These are phyloP conservation scores for Microdochium nivale DNA, from an alignment of 2,329 filamentous ascomycete species.

Conservation along the genomic window DNA sequence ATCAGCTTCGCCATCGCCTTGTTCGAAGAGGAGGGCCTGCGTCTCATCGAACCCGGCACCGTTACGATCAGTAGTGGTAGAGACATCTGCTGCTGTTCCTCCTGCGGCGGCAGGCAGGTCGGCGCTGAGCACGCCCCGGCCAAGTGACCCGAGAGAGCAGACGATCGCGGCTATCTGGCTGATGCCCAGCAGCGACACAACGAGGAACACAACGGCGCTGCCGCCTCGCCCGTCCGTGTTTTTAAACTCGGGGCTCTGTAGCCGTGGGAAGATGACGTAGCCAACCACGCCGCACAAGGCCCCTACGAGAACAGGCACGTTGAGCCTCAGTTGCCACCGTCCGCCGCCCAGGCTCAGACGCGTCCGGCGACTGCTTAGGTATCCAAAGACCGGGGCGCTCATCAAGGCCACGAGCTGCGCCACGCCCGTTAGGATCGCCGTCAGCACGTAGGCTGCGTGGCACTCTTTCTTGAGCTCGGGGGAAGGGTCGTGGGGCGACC, in stretches of 20 bases:
- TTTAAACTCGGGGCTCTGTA: slow-evolving; percentile 67
- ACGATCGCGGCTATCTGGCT: slow-evolving; percentile 96
- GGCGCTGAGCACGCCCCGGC: slow-evolving; percentile 62
- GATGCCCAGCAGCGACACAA: slow-evolving; percentile 75
- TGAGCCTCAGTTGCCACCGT: slow-evolving; percentile 55
- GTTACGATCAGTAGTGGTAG: background rate
- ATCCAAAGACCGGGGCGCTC: slow-evolving; percentile 81
- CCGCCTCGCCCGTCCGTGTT: slow-evolving; percentile 58
- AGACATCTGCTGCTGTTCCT: slow-evolving; percentile 7
- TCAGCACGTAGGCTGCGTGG: slow-evolving; percentile 76
- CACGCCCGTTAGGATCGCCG: slow-evolving; percentile 78
- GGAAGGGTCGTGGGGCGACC: slow-evolving; percentile 52
- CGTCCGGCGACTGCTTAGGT: slow-evolving; percentile 42
- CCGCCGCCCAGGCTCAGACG: background rate
- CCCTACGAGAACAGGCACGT: slow-evolving; percentile 65
- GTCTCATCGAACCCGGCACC: too few relatives aligned
- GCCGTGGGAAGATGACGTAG: slow-evolving; percentile 67
- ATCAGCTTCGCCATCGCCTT: background rate
- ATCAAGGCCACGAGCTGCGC: slow-evolving; percentile 82
- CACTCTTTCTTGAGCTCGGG: slow-evolving; percentile 80
- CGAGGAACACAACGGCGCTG: slow-evolving; percentile 59
- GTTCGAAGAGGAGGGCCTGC: slow-evolving; percentile 23
- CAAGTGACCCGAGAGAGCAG: slow-evolving; percentile 83
- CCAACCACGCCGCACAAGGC: slow-evolving; percentile 68
- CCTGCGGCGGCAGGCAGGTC: slow-evolving; percentile 22